phyloP scores from a whole-genome alignment of 805 yeast species.

The Komagataella phaffii region DNA sequence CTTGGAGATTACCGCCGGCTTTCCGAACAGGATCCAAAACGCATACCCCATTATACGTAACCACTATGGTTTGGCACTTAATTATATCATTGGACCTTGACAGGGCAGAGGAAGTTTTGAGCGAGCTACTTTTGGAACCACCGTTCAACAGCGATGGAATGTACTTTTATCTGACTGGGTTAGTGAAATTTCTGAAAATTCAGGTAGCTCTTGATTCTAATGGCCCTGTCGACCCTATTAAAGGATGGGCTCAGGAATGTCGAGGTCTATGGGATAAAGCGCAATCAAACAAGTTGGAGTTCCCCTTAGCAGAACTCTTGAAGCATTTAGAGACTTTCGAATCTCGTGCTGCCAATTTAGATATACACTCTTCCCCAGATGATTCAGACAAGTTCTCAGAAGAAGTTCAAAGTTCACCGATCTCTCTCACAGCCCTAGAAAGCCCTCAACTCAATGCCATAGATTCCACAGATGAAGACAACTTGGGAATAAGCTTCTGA shows the following conservation, averaged over 20 bases:
- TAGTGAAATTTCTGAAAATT: neutral
- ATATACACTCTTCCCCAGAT: neutral
- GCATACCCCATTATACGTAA: constrained; percentile 26
- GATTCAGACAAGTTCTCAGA: neutral
- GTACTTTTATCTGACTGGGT: constrained; percentile 20
- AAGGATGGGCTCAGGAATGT: neutral
- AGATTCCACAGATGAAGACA: neutral
- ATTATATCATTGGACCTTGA: constrained; percentile 21
- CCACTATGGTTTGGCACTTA: constrained; percentile 27
- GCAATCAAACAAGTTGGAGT: neutral
- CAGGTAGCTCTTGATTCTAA: neutral
- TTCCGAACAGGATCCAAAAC: constrained; percentile 26
- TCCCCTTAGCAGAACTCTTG: neutral
- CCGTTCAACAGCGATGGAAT: constrained; percentile 29
- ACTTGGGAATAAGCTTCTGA: neutral
- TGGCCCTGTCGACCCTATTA: neutral
- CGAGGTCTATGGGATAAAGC: neutral
- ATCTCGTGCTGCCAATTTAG: neutral
- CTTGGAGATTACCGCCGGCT: constrained; percentile 15
- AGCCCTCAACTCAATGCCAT: neutral
- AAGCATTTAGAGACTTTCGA: neutral
- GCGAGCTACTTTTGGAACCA: constrained; percentile 24
- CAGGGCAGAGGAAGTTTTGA: constrained; percentile 20
- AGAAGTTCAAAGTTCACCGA: neutral
- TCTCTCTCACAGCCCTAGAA: neutral